Evolutionary conservation across 176 grass and related monocot species (phyloP), one percentile per base, ranked within the genome.

Genomic region (Saccharum officinarum): DNA sequence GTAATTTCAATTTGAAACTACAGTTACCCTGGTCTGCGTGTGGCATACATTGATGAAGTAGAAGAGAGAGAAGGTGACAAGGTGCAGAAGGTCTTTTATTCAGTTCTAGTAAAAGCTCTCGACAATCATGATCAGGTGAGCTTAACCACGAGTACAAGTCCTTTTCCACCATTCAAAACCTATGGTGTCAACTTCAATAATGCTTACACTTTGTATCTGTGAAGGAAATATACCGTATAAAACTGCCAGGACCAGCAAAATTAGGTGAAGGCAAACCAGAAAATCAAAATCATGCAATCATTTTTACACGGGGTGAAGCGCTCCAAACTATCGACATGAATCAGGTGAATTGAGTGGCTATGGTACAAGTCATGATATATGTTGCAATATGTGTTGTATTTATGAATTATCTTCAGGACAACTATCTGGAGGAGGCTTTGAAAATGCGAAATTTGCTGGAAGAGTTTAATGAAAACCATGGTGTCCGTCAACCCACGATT

Each of bases 141-240:
- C 77, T 71, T 82, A 73, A 17, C 33, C 10, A 40, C 61, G 25
- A 60, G 25, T 39, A 40, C 36, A 82, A 67, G 64, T 81, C 72
- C 46, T 77, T 80, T 74, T 63, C 18, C 22, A 79, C 44, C 61
- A 17, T 61, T 17, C 38, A 45, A 68, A 41, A 49, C 18, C 50
- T 83, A 30, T 69, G 42, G 31, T 84, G 46, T 82, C 80, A 77
- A 76, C 28, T 76, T 85, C 50, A 25, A 34, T 78, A 74, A 44
- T 66, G 11, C 75, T 86, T 73, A 88, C 81, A 76, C 41, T 85
- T 83, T 12, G 31, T 97, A 39, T 80, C 17, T 87, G 41, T 89
- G 73, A 87, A 98, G 95, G 95, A 98, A 98, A 98, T 98, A 92
- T 95, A 98, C 77, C 95, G 95, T 81, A 95, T 98, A 86, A 98